Conservation (phyloP, 306 rosid species). For the Sphenostylis stenocarpa region DNA sequence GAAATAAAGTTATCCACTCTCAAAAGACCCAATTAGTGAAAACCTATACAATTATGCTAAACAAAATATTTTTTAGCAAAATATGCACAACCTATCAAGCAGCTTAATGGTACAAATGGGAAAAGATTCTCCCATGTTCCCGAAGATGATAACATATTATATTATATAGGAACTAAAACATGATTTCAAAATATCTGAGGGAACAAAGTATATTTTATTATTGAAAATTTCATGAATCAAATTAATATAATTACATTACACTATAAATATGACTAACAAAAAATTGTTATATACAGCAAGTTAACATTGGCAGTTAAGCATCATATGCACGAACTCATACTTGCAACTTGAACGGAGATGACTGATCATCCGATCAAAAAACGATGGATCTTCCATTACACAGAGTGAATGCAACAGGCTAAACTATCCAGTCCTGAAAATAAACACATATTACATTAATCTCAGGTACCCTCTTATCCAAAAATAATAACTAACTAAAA, state of each 20-base stretch:
- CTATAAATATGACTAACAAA: neutral
- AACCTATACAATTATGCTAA: neutral
- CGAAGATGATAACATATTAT: neutral
- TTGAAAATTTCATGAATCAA: neutral
- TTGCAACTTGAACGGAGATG: conserved; percentile 78
- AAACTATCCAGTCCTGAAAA: conserved; percentile 34
- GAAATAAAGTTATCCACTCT: neutral
- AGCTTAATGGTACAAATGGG: neutral
- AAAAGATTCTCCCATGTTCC: neutral
- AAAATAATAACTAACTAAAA: conserved; percentile 10
- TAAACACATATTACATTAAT: neutral
- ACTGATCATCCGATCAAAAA: conserved; percentile 57
- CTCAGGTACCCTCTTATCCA: neutral
- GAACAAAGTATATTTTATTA: neutral
- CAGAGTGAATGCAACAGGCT: neutral
- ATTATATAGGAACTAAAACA: neutral
- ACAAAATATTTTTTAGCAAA: neutral
- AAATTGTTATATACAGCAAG: neutral
- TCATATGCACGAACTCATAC: conserved; percentile 45
- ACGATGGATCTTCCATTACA: conserved; percentile 62
- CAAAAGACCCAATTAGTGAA: neutral
- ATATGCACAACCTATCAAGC: neutral
- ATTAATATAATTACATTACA: neutral
- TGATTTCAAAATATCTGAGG: neutral
- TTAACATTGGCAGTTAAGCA: neutral